Conservation (phyloP, 176 grass and related monocot genomes). For the Cenchrus fungigraminus region DNA sequence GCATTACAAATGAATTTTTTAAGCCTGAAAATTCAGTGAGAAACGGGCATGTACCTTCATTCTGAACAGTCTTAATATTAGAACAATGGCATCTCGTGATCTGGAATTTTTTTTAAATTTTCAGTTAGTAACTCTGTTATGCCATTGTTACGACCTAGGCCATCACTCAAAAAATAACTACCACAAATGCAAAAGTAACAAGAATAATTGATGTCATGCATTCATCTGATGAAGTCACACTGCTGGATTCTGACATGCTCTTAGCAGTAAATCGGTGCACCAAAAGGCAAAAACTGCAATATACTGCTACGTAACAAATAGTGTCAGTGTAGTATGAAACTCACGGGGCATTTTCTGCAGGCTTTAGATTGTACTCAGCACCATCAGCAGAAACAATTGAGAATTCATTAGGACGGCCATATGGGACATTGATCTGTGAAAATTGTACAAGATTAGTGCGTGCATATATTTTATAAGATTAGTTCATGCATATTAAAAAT, state of each 20-base stretch:
- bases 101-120: slow-evolving; percentile 41
- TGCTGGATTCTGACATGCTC: not conserved
- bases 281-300: not conserved
- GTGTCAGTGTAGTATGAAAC: slow-evolving; percentile 35
- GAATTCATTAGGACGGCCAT: slow-evolving; percentile 70
- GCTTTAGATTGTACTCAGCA: slow-evolving; percentile 67
- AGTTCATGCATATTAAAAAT: slow-evolving; percentile 1
- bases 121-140: slow-evolving; percentile 22
- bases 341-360: slow-evolving; percentile 65
- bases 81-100: slow-evolving; percentile 79
- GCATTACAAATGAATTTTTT: not conserved
- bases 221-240: not conserved
- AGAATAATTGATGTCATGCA: not conserved
- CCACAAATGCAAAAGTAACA: not conserved
- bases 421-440: slow-evolving; percentile 78
- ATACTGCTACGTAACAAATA: not conserved
- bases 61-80: slow-evolving; percentile 81
- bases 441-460: slow-evolving; percentile 32
- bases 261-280: not conserved
- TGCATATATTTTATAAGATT: slow-evolving; percentile 30
- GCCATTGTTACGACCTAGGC: not conserved
- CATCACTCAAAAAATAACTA: not conserved
- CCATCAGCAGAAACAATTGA: slow-evolving; percentile 64
- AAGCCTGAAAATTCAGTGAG: not conserved
- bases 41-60: slow-evolving; percentile 56